Evolutionary conservation across 176 grass and related monocot species (phyloP), one percentile per base, ranked within the genome.

Genomic region (Carex kokanica): DNA sequence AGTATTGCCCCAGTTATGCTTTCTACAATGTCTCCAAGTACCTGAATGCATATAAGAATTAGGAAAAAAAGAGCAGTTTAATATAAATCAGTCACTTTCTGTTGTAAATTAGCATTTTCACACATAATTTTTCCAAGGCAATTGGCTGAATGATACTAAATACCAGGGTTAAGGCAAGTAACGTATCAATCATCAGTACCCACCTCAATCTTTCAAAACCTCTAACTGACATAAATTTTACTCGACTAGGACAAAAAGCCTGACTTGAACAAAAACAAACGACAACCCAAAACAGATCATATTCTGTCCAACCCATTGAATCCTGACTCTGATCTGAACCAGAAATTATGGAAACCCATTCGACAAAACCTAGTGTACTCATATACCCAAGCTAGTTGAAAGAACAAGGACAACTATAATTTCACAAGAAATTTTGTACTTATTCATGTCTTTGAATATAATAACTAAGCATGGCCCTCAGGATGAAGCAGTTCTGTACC

Each of bases 11-110:
- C 95, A 4, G 85, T 88, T 72, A 95, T 90, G 90, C 95, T 98
- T 91, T 98, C 95, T 83, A 98, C 83, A 63, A 98, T 93, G 79
- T 98, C 95, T 84, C 92, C 91, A 67, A 98, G 91, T 87, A 89
- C 95, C 95, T 98, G 74, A 49, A 68, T 34, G 24, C 31, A 61
- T 60, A 75, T 16, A 75, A 27, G 21, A 75, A 27, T 23, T 13
- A 20, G 53, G 23, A 74, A 15, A 29, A 54, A 29, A 8, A 41
- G 7, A n/a, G 43, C n/a, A 29, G 20, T 12, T 31, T 27, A 54
- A 25, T 75, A 75, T 11, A 54, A 74, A 27, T 54, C 12, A 54
- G 20, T 15, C 23, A 75, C 23, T 31, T 75, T 69, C 36, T 47
- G 18, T 24, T 8, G 6, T 54, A 53, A 16, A 75, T 31, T 75